Evolutionary conservation across 2,329 filamentous ascomycete genomes (phyloP).

Genomic region (Chrysoporthe austroafricana): DNA sequence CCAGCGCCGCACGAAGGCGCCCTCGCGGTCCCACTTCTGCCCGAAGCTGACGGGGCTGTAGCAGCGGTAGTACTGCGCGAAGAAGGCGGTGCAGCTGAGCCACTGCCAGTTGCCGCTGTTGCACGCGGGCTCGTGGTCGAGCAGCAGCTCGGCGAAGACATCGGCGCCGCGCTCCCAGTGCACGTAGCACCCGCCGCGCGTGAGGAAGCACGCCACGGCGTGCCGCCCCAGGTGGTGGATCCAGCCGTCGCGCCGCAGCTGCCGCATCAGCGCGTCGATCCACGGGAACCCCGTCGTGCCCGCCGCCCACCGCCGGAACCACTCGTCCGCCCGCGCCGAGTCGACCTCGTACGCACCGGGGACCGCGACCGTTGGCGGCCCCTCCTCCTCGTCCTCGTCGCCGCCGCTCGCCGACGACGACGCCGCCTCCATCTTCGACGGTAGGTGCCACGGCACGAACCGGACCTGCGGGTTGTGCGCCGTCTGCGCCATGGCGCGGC

Average conservation of each 20-base stretch:
- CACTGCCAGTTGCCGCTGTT: constrained; percentile 81
- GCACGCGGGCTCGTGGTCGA: constrained; percentile 76
- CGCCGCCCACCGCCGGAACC: constrained; percentile 70
- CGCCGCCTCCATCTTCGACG: constrained; percentile 54
- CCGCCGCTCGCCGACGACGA: too few species aligned
- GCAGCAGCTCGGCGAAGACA: constrained; percentile 75
- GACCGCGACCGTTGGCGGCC: background rate
- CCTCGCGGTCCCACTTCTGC: constrained; percentile 75
- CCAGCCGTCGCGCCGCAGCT: constrained; percentile 73
- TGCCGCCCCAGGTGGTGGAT: constrained; percentile 80
- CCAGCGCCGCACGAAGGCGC: constrained; percentile 65
- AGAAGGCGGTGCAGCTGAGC: constrained; percentile 77
- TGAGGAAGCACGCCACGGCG: constrained; percentile 81
- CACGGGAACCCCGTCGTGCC: constrained; percentile 77
- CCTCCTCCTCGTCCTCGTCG: background rate
- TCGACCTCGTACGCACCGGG: constrained; percentile 66
- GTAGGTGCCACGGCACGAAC: constrained; percentile 82
- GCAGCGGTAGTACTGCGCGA: constrained; percentile 70
- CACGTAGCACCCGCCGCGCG: constrained; percentile 76
- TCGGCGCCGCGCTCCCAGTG: constrained; percentile 79
- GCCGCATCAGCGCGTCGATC: constrained; percentile 81
- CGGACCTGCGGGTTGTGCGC: constrained; percentile 67
- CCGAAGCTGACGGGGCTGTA: constrained; percentile 74
- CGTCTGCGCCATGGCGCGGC: constrained; percentile 66
- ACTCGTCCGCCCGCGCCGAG: constrained; percentile 61